Evolutionary conservation across 2,329 filamentous ascomycete species (phyloP).

Genomic region (Exophiala sp.): DNA sequence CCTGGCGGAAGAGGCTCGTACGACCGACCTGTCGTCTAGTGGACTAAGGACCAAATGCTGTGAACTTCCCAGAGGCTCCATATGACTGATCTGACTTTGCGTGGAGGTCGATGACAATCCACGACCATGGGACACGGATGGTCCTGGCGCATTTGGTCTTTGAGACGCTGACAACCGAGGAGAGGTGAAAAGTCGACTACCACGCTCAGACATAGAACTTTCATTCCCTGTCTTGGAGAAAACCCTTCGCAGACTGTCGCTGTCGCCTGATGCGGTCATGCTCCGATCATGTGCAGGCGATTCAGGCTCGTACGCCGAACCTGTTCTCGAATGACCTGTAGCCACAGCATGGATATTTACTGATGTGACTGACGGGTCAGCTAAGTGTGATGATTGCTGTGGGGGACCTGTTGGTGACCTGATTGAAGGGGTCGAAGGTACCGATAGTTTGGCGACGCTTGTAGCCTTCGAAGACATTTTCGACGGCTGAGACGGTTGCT

Average conservation of each 20-base stretch:
- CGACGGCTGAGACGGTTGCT: constrained; percentile 31
- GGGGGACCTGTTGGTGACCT: constrained; percentile 39
- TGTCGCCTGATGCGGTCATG: constrained; percentile 16
- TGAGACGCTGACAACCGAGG: constrained; percentile 10
- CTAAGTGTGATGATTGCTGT: constrained; percentile 36
- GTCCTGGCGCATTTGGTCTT: constrained; percentile 4
- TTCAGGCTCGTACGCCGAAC: constrained; percentile 22
- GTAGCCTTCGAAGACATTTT: constrained; percentile 41
- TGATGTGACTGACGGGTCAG: constrained; percentile 47
- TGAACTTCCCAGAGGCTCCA: constrained; percentile 7
- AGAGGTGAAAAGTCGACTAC: constrained; percentile 16
- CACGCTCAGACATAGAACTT: constrained; percentile 10
- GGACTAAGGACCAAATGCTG: not conserved
- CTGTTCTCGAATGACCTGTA: constrained; percentile 23
- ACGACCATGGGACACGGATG: constrained; percentile 17
- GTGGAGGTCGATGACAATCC: constrained; percentile 16
- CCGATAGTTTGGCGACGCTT: constrained; percentile 42
- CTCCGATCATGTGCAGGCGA: constrained; percentile 17
- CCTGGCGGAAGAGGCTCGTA: constrained; percentile 11
- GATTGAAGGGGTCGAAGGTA: constrained; percentile 35
- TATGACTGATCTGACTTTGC: constrained; percentile 14
- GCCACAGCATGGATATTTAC: constrained; percentile 37
- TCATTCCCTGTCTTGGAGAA: constrained; percentile 34
- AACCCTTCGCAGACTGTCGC: constrained; percentile 22
- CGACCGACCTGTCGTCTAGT: constrained; percentile 13